Conservation (phyloP, 257 asterid genomes). For the Solanum appendiculatum region DNA sequence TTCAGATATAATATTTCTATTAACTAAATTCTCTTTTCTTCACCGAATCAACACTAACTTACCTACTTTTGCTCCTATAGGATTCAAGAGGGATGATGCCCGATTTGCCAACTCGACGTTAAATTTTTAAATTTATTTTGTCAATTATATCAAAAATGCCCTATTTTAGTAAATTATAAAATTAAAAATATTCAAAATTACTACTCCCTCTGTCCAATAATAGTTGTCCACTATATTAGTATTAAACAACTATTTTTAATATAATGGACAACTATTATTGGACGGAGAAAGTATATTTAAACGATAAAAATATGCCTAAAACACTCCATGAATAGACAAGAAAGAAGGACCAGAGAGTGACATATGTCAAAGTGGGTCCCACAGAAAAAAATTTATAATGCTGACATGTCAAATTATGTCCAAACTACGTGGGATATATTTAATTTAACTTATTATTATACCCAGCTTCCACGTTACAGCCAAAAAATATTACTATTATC, state of each 20-base stretch:
- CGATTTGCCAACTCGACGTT: not conserved
- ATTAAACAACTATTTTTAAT: too few species aligned
- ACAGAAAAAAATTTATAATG: not conserved
- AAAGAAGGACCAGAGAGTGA: not conserved
- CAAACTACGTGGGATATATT: not conserved
- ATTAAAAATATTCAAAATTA: too few species aligned
- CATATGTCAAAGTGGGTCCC: not conserved
- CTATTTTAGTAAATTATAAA: too few species aligned
- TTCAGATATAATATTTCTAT: too few species aligned
- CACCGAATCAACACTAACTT: too few species aligned
- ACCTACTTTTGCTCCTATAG: accelerated
- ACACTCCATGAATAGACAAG: not conserved
- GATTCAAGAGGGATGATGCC: accelerated
- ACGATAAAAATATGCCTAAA: not conserved
- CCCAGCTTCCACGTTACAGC: not conserved
- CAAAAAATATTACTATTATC: not conserved
- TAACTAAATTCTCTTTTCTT: too few species aligned
- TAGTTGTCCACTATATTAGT: too few species aligned
- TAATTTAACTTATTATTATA: not conserved
- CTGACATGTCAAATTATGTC: not conserved
- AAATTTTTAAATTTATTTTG: too few species aligned
- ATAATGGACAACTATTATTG: too few species aligned
- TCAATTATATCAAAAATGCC: too few species aligned
- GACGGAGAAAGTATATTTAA: too few species aligned
- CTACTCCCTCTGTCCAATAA: too few species aligned